Evolutionary conservation across 495 filamentous ascomycete species (phyloP).

Genomic region (Cercophora newfieldiana): DNA sequence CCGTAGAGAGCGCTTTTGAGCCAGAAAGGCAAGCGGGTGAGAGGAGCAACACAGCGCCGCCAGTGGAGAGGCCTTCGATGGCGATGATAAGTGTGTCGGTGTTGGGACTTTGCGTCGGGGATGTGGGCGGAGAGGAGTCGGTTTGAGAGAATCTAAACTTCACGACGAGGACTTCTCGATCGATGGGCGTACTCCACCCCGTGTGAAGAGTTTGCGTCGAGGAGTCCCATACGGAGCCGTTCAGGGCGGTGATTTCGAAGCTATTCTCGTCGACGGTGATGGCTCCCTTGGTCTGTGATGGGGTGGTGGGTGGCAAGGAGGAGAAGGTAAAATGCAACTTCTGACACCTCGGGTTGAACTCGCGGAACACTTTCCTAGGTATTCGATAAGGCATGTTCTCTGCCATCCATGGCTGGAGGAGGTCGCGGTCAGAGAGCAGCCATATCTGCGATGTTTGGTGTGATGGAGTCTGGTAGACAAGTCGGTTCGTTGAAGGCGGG

Average conservation of each 20-base stretch:
- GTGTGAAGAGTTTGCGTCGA: conserved; percentile 3
- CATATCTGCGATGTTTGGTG: not conserved
- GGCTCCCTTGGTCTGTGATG: not conserved
- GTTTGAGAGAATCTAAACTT: not conserved
- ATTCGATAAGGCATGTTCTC: conserved; percentile 3
- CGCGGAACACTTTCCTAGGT: not conserved
- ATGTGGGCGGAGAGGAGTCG: not conserved
- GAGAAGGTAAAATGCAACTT: conserved; percentile 2
- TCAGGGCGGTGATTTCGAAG: not conserved
- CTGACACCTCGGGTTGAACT: not conserved
- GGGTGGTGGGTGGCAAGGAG: not conserved
- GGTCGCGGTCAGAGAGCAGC: conserved; percentile 3
- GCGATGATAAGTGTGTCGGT: not conserved
- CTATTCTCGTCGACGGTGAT: not conserved
- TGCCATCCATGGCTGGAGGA: conserved; percentile 1
- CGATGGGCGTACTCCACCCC: conserved; percentile 1
- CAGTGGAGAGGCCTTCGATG: conserved; percentile 3
- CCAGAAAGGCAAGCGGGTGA: not conserved
- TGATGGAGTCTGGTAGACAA: not conserved
- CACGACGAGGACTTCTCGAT: not conserved
- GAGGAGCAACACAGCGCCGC: not conserved
- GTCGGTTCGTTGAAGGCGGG: not conserved
- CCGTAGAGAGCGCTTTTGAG: not conserved
- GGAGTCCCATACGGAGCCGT: not conserved
- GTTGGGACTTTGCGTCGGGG: not conserved